These are phyloP conservation scores for Cordyceps cicadae DNA, from an alignment of 2,329 filamentous ascomycete genomes.

Conservation along the genomic window DNA sequence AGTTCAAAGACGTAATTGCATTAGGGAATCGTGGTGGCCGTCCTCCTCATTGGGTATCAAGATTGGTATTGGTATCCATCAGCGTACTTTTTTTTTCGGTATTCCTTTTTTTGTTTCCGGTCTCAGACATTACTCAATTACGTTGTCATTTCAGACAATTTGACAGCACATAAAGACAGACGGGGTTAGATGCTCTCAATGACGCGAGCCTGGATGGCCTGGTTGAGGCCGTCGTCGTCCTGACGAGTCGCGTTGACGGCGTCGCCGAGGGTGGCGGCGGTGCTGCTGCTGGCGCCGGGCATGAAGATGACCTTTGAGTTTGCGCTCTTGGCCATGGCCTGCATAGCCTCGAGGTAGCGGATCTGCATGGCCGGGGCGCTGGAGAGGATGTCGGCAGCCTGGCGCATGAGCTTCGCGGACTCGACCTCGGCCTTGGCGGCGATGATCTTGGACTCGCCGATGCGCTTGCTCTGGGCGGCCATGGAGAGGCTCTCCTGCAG, in stretches of 20 bases:
- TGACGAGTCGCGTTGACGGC: constrained; percentile 27
- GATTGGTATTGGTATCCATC: constrained; percentile 12
- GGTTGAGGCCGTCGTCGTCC: constrained; percentile 49
- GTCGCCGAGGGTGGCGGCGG: constrained; percentile 32
- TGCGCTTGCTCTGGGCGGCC: constrained; percentile 97
- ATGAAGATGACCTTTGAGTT: constrained; percentile 86
- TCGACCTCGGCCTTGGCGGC: constrained; percentile 96
- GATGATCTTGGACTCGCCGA: constrained; percentile 97
- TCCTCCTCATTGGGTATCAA: constrained; percentile 12
- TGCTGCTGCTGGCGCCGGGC: constrained; percentile 49
- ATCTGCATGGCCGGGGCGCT: constrained; percentile 97
- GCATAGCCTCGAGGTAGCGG: constrained; percentile 96
- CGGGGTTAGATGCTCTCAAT: constrained; percentile 68
- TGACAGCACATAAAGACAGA: not conserved
- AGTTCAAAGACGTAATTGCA: not conserved
- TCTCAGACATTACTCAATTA: not conserved
- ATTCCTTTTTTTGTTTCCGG: not conserved
- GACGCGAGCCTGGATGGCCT: constrained; percentile 71
- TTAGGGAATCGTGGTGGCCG: not conserved
- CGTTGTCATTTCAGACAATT: not conserved
- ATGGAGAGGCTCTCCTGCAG: constrained; percentile 94
- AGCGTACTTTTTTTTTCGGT: not conserved
- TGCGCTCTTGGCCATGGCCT: constrained; percentile 91
- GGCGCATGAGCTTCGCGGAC: constrained; percentile 83
- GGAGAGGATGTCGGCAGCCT: constrained; percentile 87